phyloP scores from a whole-genome alignment of 106 monocot genomes.

The Alisma plantagoaquatica region DNA sequence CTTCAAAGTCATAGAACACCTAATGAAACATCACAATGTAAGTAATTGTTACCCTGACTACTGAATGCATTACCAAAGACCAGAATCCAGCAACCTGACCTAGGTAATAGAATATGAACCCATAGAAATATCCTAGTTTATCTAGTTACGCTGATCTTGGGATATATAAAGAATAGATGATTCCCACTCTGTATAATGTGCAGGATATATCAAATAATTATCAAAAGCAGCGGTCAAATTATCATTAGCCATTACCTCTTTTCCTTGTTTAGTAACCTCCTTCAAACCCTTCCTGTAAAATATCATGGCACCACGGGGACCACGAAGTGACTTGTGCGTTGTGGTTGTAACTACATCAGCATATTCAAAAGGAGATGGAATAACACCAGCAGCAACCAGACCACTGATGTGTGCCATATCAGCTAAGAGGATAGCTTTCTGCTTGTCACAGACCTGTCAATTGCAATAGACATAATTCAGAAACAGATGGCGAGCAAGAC shows the following conservation, averaged over 20 bases:
- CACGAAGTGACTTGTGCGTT: slow-evolving; percentile 98
- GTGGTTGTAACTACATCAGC: slow-evolving; percentile 97
- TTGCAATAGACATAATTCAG: not conserved
- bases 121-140: too few relatives aligned
- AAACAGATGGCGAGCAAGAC: too few relatives aligned
- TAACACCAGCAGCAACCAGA: slow-evolving; percentile 88
- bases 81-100: too few relatives aligned
- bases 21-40: slow-evolving; percentile 25
- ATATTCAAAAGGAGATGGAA: slow-evolving; percentile 96
- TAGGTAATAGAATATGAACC: too few relatives aligned
- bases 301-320: slow-evolving; percentile 99
- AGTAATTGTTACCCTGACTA: too few relatives aligned
- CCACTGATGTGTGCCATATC: slow-evolving; percentile 99
- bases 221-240: too few relatives aligned
- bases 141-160: too few relatives aligned
- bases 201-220: too few relatives aligned
- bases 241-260: slow-evolving; percentile 79
- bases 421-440: slow-evolving; percentile 91
- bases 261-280: slow-evolving; percentile 82
- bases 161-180: too few relatives aligned
- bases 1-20: slow-evolving; percentile 88
- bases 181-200: too few relatives aligned
- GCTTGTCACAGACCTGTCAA: slow-evolving; percentile 82
- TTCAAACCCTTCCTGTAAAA: slow-evolving; percentile 94
- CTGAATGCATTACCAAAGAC: too few relatives aligned